Conservation (phyloP, 306 rosid species). For the Malus asiatica region DNA sequence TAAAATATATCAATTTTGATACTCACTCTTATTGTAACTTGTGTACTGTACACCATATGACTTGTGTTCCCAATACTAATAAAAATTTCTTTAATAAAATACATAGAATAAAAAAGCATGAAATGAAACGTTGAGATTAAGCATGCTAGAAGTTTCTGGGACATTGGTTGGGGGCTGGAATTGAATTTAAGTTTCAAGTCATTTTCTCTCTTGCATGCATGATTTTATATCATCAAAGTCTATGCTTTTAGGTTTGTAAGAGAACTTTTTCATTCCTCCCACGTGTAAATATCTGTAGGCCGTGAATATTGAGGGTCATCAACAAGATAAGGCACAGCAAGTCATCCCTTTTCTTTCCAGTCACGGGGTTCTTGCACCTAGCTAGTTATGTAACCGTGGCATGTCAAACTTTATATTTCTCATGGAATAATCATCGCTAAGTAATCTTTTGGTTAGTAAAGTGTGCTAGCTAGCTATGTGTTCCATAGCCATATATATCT, state of each 20-base stretch:
- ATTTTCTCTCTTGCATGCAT: not conserved
- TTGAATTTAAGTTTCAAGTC: not conserved
- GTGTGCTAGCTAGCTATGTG: not conserved
- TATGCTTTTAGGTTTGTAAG: conserved; percentile 23
- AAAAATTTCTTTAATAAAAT: too few relatives aligned
- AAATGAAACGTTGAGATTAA: not conserved
- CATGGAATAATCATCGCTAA: not conserved
- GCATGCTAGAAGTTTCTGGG: not conserved
- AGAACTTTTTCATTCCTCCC: conserved; percentile 58
- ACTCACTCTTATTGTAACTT: too few relatives aligned
- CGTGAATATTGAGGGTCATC: conserved; percentile 28
- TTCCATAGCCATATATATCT: not conserved
- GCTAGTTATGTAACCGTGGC: not conserved
- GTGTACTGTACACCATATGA: not conserved
- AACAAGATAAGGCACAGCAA: conserved; percentile 19
- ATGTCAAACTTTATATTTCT: not conserved
- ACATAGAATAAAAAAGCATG: not conserved
- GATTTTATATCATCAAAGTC: not conserved
- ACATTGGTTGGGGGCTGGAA: not conserved
- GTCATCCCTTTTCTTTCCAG: not conserved
- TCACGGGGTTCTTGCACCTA: conserved; percentile 55
- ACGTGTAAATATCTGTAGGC: conserved; percentile 40
- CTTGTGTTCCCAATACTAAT: too few relatives aligned
- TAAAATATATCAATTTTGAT: too few relatives aligned
- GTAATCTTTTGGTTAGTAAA: not conserved